These are phyloP conservation scores for Lepidium aucheri DNA, from an alignment of 345 rosid species.

Conservation along the genomic window DNA sequence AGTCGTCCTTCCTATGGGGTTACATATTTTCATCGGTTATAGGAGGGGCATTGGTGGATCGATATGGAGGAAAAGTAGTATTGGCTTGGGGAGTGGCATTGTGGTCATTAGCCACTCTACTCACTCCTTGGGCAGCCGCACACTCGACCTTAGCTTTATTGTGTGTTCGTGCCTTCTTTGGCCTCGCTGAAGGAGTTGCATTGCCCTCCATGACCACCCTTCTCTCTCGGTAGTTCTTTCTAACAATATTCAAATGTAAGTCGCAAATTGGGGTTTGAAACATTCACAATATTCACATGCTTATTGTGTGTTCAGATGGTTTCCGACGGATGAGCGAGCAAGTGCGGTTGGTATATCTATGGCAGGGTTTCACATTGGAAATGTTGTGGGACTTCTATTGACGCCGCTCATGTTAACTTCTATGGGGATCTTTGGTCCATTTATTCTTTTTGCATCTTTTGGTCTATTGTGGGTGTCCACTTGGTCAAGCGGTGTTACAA, in stretches of 20 bases:
- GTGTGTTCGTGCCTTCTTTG: slow-evolving; percentile 74
- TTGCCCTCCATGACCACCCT: slow-evolving; percentile 83
- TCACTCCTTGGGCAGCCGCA: slow-evolving; percentile 88
- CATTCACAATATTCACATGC: neutral
- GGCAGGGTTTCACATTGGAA: slow-evolving; percentile 98
- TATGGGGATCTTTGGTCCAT: slow-evolving; percentile 67
- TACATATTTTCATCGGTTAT: slow-evolving; percentile 81
- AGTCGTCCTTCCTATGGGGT: slow-evolving; percentile 98
- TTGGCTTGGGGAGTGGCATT: slow-evolving; percentile 80
- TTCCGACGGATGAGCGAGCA: slow-evolving; percentile 74
- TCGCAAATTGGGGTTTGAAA: neutral
- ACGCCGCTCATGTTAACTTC: slow-evolving; percentile 77
- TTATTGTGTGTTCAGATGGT: slow-evolving; percentile 49
- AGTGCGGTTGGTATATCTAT: slow-evolving; percentile 86
- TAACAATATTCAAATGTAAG: neutral
- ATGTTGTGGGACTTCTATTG: slow-evolving; percentile 66
- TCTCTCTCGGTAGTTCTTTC: slow-evolving; percentile 39
- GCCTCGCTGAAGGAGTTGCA: slow-evolving; percentile 93
- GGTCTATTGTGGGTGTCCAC: slow-evolving; percentile 65
- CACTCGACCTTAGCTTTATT: slow-evolving; percentile 68
- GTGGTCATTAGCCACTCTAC: slow-evolving; percentile 87
- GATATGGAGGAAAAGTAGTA: slow-evolving; percentile 79
- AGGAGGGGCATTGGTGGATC: slow-evolving; percentile 86
- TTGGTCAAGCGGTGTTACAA: slow-evolving; percentile 55
- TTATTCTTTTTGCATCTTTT: slow-evolving; percentile 62